These are phyloP conservation scores for Hygrophorus pudorinus DNA, from an alignment of 768 basidiomycete species.

Conservation along the genomic window DNA sequence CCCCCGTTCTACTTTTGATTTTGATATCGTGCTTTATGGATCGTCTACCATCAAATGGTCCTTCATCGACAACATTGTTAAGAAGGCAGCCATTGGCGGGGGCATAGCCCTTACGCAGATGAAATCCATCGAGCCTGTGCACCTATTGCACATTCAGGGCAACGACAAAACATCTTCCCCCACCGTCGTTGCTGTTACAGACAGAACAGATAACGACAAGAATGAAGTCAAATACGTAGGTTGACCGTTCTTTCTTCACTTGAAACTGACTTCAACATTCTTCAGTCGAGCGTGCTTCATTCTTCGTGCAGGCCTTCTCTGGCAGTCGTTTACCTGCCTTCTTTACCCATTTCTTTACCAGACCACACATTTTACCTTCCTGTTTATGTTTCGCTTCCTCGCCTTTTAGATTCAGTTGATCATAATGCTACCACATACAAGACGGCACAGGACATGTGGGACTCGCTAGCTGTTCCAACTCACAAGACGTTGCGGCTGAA, in stretches of 20 bases:
- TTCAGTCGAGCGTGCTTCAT: conserved; percentile 1
- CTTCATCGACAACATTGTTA: conserved; percentile 33
- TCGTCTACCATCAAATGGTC: conserved; percentile 51
- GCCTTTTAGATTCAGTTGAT: conserved; percentile 8
- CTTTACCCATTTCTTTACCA: conserved; percentile 23
- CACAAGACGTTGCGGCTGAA: conserved; percentile 30
- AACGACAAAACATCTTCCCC: neutral
- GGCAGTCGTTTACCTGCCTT: conserved; percentile 60
- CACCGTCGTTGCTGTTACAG: conserved; percentile 3
- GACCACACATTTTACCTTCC: conserved; percentile 48
- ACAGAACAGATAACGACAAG: conserved; percentile 1
- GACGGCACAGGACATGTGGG: conserved; percentile 34
- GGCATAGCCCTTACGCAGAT: neutral
- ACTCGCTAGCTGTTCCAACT: conserved; percentile 30
- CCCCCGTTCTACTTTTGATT: conserved; percentile 25
- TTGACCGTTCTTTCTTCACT: neutral
- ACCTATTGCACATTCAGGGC: neutral
- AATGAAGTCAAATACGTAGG: neutral
- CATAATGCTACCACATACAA: conserved; percentile 18
- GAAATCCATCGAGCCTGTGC: neutral
- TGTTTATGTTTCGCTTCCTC: conserved; percentile 30
- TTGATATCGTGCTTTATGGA: conserved; percentile 64
- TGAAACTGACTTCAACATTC: conserved; percentile 1
- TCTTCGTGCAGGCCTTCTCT: conserved; percentile 42
- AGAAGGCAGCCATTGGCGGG: conserved; percentile 3